Percentiles rank a stretch among this genome's conserved stretches.
phyloP scores from a whole-genome alignment of 2,329 filamentous ascomycete species.

The Colletotrichum sp. region DNA sequence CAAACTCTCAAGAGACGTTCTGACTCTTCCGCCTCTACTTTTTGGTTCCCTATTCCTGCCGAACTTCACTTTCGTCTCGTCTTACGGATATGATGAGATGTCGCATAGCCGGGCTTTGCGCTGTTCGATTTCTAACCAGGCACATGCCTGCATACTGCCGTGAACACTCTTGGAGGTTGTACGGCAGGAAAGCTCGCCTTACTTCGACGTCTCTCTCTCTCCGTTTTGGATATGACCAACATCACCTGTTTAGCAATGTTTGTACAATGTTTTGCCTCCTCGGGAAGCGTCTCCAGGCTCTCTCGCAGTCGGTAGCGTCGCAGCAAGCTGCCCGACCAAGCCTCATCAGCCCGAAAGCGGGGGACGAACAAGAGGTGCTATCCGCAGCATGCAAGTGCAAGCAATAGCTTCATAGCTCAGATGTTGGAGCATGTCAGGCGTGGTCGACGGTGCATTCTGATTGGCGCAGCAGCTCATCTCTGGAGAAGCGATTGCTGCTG shows the following conservation, averaged over 20 bases:
- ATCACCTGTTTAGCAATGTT: neutral
- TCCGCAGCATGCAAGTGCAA: neutral
- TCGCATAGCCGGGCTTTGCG: neutral
- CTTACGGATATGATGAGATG: neutral
- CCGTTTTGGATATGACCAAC: neutral
- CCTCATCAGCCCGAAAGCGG: neutral
- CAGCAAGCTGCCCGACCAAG: slow-evolving; percentile 12
- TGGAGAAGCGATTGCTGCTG: neutral
- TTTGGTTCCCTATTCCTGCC: neutral
- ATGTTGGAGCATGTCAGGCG: neutral
- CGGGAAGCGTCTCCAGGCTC: neutral
- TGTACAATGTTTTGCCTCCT: neutral
- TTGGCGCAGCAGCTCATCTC: neutral
- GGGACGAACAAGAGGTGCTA: neutral
- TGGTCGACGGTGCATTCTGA: neutral
- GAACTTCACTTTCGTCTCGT: neutral
- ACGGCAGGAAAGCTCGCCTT: neutral
- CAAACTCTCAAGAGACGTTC: neutral
- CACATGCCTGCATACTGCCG: neutral
- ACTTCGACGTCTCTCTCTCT: neutral
- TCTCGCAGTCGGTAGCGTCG: neutral
- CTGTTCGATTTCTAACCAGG: neutral
- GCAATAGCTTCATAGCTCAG: neutral
- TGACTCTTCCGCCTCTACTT: neutral
- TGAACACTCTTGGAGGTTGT: neutral